Evolutionary conservation across 1,139 yeast species (phyloP).

Genomic region (Chernovozyma aurita): DNA sequence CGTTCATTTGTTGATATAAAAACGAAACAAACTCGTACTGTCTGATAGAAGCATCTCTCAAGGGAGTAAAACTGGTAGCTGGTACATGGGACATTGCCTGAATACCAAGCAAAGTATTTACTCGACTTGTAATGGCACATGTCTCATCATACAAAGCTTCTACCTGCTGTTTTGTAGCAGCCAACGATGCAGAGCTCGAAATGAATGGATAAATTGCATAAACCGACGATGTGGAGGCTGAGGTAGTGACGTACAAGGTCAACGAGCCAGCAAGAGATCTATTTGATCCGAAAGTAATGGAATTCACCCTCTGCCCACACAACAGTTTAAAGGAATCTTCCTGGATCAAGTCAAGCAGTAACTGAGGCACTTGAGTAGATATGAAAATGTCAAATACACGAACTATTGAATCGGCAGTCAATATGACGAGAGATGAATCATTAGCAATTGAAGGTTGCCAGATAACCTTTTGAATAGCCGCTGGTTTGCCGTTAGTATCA

Average conservation of each 20-base stretch:
- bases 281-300: slow-evolving; percentile 35
- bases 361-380: slow-evolving; percentile 22
- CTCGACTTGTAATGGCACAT: no score
- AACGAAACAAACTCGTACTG: no score
- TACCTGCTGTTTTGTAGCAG: slow-evolving; percentile 20
- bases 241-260: slow-evolving; percentile 31
- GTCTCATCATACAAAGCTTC: slow-evolving; percentile 25
- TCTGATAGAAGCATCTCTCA: no score
- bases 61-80: no score
- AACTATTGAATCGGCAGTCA: slow-evolving; percentile 19
- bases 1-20: no score
- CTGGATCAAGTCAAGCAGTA: slow-evolving; percentile 21
- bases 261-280: slow-evolving; percentile 26
- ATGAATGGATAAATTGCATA: slow-evolving; percentile 34
- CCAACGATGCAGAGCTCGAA: slow-evolving; percentile 15
- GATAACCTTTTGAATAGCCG: slow-evolving; percentile 17
- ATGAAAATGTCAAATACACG: slow-evolving; percentile 26
- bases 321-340: no score
- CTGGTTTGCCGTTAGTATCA: no score
- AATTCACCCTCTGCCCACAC: no score
- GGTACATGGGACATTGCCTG: no score
- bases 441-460: slow-evolving; percentile 31
- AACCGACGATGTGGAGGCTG: slow-evolving; percentile 16
- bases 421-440: slow-evolving; percentile 29
- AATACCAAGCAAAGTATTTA: no score